Base-by-base conservation (phyloP, 2,329 filamentous ascomycete species). In the Chaetomium sp. region DNA sequence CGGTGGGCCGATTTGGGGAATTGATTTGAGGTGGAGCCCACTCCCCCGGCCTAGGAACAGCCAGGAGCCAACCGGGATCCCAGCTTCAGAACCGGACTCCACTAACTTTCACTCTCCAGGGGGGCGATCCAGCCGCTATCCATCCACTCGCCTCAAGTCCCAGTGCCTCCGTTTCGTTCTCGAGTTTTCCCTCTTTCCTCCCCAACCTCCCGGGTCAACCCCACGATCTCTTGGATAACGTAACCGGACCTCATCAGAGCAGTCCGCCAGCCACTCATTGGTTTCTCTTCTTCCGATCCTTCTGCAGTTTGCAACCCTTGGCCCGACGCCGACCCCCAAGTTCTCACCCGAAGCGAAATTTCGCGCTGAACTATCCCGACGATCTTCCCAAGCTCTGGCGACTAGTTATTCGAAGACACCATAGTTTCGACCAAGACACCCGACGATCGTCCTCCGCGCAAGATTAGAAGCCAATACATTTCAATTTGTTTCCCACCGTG, bases 241-340 rank as follows among this genome's bases (percentile, higher is more conserved):
- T 54, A 56, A 23, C 35, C 38, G 50, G 51, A 51, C 51, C 50
- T 19, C 23, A 45, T 5, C 33, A 35, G 33, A 47, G 6, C 47
- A 33, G 21, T 61, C 63, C 50, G 10, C 19, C 29, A n/a, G 63
- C 62, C 63, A 19, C 49, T 65, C 63, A 19, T 62, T 65, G 50
- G n/a, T 58, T n/a, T 27, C 8, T 21, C 55, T 60, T 53, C 54
- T 35, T 56, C 55, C 63, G 45, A 27, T 62, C 60, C 29, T 55
- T 58, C 4, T 29, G 33, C 27, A 23, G 31, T 35, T 42, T 47
- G 27, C 58, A 47, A 10, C 21, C 25, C 23, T 63, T 62, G 59
- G 60, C 58, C 25, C 58, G 13, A 53, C 53, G 53, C 54, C 58
- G 16, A 45, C 54, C 25, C 25, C 38, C 35, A 42, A 42, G 42